These are phyloP conservation scores for Conringia planisiliqua DNA, from an alignment of 345 rosid species.

Conservation along the genomic window DNA sequence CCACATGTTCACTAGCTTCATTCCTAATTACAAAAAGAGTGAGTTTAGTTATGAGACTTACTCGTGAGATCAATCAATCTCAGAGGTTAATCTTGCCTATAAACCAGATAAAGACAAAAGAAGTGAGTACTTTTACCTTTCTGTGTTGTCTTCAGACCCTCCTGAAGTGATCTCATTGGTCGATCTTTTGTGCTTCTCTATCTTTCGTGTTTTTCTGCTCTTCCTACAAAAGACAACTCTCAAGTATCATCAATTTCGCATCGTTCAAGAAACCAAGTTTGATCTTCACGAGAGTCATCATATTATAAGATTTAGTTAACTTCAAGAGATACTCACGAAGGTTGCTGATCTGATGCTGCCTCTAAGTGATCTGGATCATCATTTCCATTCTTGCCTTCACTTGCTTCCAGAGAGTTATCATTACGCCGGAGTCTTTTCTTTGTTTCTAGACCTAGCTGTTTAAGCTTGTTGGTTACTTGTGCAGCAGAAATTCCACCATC, in stretches of 20 bases:
- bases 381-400: constrained; percentile 35
- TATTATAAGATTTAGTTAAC: constrained; percentile 13
- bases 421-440: constrained; percentile 51
- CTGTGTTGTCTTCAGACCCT: constrained; percentile 25
- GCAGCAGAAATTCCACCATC: constrained; percentile 67
- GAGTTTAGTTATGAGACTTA: neutral
- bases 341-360: constrained; percentile 33
- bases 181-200: constrained; percentile 17
- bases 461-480: constrained; percentile 87
- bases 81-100: constrained; percentile 6
- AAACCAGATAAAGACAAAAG: neutral
- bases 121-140: constrained; percentile 33
- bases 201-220: constrained; percentile 10
- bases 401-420: constrained; percentile 23
- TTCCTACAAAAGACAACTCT: constrained; percentile 20
- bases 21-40: constrained; percentile 32
- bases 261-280: constrained; percentile 6
- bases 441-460: constrained; percentile 65
- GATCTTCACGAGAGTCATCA: neutral
- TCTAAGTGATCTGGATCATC: constrained; percentile 37
- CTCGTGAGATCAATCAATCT: neutral
- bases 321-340: constrained; percentile 49
- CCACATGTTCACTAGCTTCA: constrained; percentile 1
- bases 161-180: constrained; percentile 16
- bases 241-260: neutral